Percentiles rank a stretch among this genome's conserved stretches.
Conservation (phyloP, 768 basidiomycete genomes). For the Inosperma sp. region DNA sequence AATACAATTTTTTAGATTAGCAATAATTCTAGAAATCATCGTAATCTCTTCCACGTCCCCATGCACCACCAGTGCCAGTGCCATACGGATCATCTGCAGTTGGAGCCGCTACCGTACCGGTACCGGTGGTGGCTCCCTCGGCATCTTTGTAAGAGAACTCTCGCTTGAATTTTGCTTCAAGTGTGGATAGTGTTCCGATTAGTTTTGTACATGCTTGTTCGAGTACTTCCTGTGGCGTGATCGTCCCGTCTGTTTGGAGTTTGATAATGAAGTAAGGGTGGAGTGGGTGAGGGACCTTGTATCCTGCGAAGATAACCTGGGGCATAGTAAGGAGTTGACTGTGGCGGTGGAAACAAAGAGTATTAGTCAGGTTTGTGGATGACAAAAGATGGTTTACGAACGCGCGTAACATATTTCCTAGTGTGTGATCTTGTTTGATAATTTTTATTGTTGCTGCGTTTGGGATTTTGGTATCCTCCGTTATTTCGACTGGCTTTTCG, state of each 20-base stretch:
- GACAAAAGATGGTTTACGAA: slow-evolving; percentile 28
- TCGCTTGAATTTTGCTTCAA: slow-evolving; percentile 75
- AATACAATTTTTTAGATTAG: not conserved
- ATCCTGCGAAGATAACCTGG: slow-evolving; percentile 90
- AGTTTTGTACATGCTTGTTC: slow-evolving; percentile 81
- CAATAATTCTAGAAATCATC: slow-evolving; percentile 42
- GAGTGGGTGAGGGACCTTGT: slow-evolving; percentile 96
- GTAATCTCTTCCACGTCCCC: slow-evolving; percentile 50
- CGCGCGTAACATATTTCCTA: slow-evolving; percentile 96
- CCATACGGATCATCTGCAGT: slow-evolving; percentile 30
- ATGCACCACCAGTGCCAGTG: slow-evolving; percentile 24
- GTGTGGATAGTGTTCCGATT: slow-evolving; percentile 61
- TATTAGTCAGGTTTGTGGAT: not conserved
- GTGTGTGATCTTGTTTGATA: slow-evolving; percentile 94
- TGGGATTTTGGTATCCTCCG: slow-evolving; percentile 95
- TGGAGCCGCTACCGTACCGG: slow-evolving; percentile 21
- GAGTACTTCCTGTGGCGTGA: slow-evolving; percentile 77
- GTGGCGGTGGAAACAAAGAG: slow-evolving; percentile 9
- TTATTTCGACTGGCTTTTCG: slow-evolving; percentile 84
- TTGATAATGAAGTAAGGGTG: slow-evolving; percentile 94
- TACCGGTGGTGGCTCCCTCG: slow-evolving; percentile 42
- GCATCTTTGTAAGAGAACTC: slow-evolving; percentile 79
- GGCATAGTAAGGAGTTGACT: slow-evolving; percentile 91
- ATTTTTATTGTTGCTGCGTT: slow-evolving; percentile 95
- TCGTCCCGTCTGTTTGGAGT: slow-evolving; percentile 87